A percentile compares a stretch with the other conserved stretches of the same genome.
These are phyloP conservation scores for Collybia mongolica DNA, from an alignment of 768 basidiomycete genomes.

Conservation along the genomic window DNA sequence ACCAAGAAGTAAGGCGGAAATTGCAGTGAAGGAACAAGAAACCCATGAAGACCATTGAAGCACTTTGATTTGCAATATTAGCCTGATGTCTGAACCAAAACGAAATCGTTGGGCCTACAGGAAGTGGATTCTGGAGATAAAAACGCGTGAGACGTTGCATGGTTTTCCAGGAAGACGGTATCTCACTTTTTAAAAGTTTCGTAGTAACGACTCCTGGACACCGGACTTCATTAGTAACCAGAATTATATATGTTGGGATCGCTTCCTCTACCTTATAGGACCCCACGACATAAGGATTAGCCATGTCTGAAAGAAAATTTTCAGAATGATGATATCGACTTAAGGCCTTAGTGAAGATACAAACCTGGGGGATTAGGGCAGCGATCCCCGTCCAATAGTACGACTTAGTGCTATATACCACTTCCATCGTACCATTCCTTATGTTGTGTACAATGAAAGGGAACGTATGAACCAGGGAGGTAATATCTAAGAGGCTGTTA, in stretches of 20 bases:
- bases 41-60: constrained; percentile 29
- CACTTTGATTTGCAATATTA: constrained; percentile 10
- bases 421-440: constrained; percentile 20
- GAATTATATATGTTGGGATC: too few relatives aligned
- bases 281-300: constrained; percentile 29
- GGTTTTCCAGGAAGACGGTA: not conserved
- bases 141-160: not conserved
- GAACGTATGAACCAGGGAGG: constrained; percentile 31
- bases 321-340: not conserved
- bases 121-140: constrained; percentile 5
- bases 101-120: not conserved
- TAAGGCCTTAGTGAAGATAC: not conserved
- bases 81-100: not conserved
- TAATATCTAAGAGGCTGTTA: constrained; percentile 18
- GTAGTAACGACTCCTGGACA: constrained; percentile 25
- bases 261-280: constrained; percentile 9
- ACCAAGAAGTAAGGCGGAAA: constrained; percentile 27
- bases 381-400: constrained; percentile 32
- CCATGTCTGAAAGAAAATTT: constrained; percentile 16
- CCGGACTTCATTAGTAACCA: not conserved
- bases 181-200: constrained; percentile 30
- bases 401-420: constrained; percentile 13
- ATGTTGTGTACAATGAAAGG: constrained; percentile 28
- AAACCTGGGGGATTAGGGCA: constrained; percentile 29
- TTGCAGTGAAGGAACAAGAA: constrained; percentile 31